Conservation (phyloP, 169 alveolate species). For the Sarcocystis neurona region DNA sequence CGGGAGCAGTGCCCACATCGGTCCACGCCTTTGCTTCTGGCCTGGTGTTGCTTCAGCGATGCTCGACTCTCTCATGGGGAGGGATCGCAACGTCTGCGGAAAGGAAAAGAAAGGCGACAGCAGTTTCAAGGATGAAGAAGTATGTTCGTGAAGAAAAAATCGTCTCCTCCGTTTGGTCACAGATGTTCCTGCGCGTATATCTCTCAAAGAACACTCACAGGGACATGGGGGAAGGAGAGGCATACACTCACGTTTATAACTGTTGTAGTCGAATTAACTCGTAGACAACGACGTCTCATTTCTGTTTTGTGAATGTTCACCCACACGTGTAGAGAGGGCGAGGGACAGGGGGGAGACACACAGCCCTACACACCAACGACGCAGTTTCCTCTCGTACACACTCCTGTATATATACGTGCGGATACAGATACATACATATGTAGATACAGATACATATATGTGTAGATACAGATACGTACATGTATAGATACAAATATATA, state of each 20-base stretch:
- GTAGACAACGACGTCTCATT: neutral
- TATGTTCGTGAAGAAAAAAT: neutral
- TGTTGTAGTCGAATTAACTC: neutral
- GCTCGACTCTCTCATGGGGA: constrained; percentile 81
- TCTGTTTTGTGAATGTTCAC: neutral
- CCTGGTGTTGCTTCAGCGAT: constrained; percentile 59
- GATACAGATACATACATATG: too few relatives aligned
- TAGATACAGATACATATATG: too few relatives aligned
- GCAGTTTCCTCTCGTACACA: too few relatives aligned
- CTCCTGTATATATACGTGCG: too few relatives aligned
- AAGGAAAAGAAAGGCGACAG: constrained; percentile 63
- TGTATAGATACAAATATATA: too few relatives aligned
- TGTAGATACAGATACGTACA: too few relatives aligned
- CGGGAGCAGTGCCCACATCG: neutral
- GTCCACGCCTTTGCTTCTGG: neutral
- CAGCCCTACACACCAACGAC: too few relatives aligned
- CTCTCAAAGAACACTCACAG: neutral
- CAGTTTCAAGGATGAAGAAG: constrained; percentile 71
- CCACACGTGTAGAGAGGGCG: too few relatives aligned
- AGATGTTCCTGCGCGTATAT: neutral
- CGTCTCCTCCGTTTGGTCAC: neutral
- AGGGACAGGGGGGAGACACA: too few relatives aligned
- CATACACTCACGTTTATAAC: neutral
- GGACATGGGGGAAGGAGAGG: neutral
- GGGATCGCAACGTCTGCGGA: constrained; percentile 73